A percentile compares a stretch with the other conserved stretches of the same genome.
These are phyloP conservation scores for Hygrophorus pudorinus DNA, from an alignment of 768 basidiomycete species.

Conservation along the genomic window DNA sequence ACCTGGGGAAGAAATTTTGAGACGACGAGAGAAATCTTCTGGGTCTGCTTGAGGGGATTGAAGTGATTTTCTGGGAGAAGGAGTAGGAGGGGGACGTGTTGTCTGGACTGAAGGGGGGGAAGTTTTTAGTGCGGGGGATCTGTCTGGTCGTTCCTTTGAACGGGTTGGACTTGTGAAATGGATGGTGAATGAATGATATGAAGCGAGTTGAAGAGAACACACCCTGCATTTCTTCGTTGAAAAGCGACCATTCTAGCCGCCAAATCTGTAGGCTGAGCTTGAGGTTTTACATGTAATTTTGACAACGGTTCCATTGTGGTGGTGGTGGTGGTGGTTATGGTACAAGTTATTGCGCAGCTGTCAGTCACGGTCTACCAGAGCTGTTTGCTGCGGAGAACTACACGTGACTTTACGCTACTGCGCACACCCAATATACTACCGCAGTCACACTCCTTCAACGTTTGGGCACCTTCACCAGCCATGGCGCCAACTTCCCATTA, in stretches of 20 bases:
- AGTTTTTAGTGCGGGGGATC: constrained; percentile 19
- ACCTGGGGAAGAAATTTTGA: constrained; percentile 54
- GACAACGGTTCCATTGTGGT: too few species aligned
- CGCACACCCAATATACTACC: too few species aligned
- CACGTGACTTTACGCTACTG: too few species aligned
- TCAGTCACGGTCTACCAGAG: not conserved
- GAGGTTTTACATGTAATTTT: too few species aligned
- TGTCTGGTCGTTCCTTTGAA: constrained; percentile 37
- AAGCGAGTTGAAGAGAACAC: constrained; percentile 15
- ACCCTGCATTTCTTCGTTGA: constrained; percentile 56
- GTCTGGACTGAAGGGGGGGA: constrained; percentile 17
- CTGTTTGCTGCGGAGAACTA: not conserved
- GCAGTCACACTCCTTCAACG: not conserved
- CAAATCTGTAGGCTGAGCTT: constrained; percentile 22
- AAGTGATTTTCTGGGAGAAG: constrained; percentile 18
- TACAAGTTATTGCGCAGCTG: too few species aligned
- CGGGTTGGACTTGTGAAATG: constrained; percentile 25
- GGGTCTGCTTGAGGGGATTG: constrained; percentile 43
- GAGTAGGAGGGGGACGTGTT: constrained; percentile 21
- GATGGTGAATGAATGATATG: constrained; percentile 4
- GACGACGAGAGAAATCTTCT: constrained; percentile 62
- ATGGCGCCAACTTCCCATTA: constrained; percentile 42
- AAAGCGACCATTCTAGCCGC: constrained; percentile 57
- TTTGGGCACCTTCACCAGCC: constrained; percentile 44
- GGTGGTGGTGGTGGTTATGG: too few species aligned